Conservation (phyloP, 2,329 filamentous ascomycete species). For the Escovopsis sp. region DNA sequence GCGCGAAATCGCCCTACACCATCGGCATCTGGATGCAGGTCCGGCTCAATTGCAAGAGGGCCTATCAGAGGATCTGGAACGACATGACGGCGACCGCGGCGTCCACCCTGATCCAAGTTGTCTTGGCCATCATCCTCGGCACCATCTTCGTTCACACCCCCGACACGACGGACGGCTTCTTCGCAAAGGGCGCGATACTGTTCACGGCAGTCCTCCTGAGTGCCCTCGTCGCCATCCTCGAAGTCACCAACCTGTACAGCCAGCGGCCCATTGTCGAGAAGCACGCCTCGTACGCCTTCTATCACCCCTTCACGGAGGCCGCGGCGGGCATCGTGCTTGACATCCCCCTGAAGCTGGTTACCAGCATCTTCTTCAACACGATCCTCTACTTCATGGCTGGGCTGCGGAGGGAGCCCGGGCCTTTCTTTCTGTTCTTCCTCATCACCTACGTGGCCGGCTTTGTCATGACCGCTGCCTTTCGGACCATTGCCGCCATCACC, state of each 20-base stretch:
- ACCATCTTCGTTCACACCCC: constrained; percentile 43
- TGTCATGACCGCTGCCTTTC: constrained; percentile 63
- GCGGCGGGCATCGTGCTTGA: constrained; percentile 39
- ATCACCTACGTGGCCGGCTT: constrained; percentile 54
- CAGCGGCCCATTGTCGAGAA: constrained; percentile 35
- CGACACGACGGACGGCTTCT: constrained; percentile 35
- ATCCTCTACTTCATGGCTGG: constrained; percentile 43
- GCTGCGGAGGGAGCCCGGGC: constrained; percentile 40
- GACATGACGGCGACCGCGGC: constrained; percentile 34
- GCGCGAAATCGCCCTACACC: constrained; percentile 41
- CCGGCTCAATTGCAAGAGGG: constrained; percentile 32
- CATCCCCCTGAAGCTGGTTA: constrained; percentile 42
- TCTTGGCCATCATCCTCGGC: constrained; percentile 47
- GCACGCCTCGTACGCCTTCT: constrained; percentile 33
- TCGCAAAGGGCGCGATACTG: constrained; percentile 37
- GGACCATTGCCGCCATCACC: constrained; percentile 57
- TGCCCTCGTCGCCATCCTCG: constrained; percentile 40
- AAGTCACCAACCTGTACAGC: constrained; percentile 31
- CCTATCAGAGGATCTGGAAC: constrained; percentile 38
- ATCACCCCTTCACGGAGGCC: constrained; percentile 37
- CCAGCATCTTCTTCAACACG: constrained; percentile 36
- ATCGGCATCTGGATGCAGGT: constrained; percentile 41
- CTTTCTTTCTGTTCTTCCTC: constrained; percentile 66
- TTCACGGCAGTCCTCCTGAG: constrained; percentile 49
- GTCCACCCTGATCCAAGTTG: constrained; percentile 30